These are phyloP conservation scores for Penicillium rolfsii DNA, from an alignment of 2,329 filamentous ascomycete species.

Conservation along the genomic window DNA sequence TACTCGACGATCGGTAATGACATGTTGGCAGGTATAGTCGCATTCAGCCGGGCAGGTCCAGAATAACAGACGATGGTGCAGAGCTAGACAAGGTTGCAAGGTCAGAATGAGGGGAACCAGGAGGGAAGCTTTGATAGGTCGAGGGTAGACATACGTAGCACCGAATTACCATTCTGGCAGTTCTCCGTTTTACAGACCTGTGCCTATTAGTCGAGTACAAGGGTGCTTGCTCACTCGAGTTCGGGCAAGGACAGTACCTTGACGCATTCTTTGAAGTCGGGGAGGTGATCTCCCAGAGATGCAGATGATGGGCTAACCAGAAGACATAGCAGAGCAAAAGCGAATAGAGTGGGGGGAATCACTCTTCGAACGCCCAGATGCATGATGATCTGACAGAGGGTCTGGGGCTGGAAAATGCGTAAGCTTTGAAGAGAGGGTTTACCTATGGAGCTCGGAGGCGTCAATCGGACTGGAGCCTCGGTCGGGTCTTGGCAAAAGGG, in stretches of 20 bases:
- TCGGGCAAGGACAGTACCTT: slow-evolving; percentile 59
- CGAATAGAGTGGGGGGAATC: slow-evolving; percentile 32
- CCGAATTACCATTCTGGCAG: slow-evolving; percentile 68
- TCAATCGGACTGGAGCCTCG: slow-evolving; percentile 18
- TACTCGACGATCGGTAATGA: slow-evolving; percentile 75
- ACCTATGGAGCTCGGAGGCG: slow-evolving; percentile 25
- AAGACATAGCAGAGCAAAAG: slow-evolving; percentile 38
- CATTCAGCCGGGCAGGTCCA: slow-evolving; percentile 95
- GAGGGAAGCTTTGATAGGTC: neutral
- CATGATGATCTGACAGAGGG: slow-evolving; percentile 33
- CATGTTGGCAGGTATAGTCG: slow-evolving; percentile 97
- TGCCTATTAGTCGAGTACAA: slow-evolving; percentile 25
- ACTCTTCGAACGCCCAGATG: slow-evolving; percentile 25
- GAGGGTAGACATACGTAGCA: slow-evolving; percentile 66
- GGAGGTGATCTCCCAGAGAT: slow-evolving; percentile 80
- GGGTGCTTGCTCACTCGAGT: slow-evolving; percentile 1
- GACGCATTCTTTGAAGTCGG: slow-evolving; percentile 86
- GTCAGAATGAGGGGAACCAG: slow-evolving; percentile 2
- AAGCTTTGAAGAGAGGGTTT: slow-evolving; percentile 18
- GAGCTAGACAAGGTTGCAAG: slow-evolving; percentile 57
- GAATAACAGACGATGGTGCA: slow-evolving; percentile 82
- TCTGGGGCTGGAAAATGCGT: slow-evolving; percentile 24
- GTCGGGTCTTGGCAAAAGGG: slow-evolving; percentile 26
- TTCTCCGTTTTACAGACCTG: slow-evolving; percentile 82
- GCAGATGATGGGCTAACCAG: slow-evolving; percentile 57